A percentile compares a stretch with the other conserved stretches of the same genome.
Conservation (phyloP, 2,329 filamentous ascomycete genomes). For the Cladobotryum protrusum region DNA sequence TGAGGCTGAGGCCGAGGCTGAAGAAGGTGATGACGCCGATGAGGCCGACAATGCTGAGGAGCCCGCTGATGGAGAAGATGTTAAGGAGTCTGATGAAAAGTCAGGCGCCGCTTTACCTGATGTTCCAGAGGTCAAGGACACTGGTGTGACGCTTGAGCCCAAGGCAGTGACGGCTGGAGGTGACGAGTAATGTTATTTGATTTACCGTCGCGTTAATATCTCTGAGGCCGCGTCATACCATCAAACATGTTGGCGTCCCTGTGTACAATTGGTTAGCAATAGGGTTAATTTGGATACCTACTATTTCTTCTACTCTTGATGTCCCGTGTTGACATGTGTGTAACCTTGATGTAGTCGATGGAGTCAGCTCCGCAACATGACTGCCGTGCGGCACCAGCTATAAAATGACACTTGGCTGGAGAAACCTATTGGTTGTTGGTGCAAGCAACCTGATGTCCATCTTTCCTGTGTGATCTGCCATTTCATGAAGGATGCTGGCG, state of each 20-base stretch:
- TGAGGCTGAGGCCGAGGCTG: conserved; percentile 22
- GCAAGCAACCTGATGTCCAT: no score
- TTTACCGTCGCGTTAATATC: conserved; percentile 1
- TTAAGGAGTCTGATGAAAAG: conserved; percentile 20
- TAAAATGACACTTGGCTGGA: no score
- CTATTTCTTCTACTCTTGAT: neutral
- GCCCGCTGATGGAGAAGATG: conserved; percentile 7
- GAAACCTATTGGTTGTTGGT: no score
- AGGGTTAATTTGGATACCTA: neutral
- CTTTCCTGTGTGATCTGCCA: no score
- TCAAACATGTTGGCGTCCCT: neutral
- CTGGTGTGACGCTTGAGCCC: conserved; percentile 21
- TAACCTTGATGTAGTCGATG: neutral
- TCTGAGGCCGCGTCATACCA: neutral
- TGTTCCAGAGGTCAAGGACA: conserved; percentile 5
- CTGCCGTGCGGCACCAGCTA: no score
- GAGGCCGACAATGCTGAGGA: conserved; percentile 18
- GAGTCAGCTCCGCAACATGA: no score
- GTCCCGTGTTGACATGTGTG: neutral
- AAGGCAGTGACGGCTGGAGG: conserved; percentile 24
- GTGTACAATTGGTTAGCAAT: neutral
- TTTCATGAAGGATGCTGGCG: no score
- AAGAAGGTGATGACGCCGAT: conserved; percentile 17
- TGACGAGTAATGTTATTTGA: conserved; percentile 19
- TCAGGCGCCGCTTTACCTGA: conserved; percentile 16